Evolutionary conservation across 2,329 filamentous ascomycete species (phyloP).

Genomic region (Scorias spongiosa): DNA sequence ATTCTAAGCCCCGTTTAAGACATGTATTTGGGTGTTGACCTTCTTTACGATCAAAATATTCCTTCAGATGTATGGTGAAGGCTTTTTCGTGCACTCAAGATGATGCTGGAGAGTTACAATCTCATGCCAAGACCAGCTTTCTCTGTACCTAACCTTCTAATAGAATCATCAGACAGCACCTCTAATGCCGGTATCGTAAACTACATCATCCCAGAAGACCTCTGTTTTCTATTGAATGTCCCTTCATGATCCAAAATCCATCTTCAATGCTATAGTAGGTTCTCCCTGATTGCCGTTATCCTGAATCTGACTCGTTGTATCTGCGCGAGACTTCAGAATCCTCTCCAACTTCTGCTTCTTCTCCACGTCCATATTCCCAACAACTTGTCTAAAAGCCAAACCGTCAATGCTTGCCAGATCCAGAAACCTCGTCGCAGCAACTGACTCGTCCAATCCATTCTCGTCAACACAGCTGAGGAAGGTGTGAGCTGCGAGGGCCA

Average conservation of each 20-base stretch:
- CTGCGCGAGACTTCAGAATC: constrained; percentile 36
- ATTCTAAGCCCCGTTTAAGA: too few relatives aligned
- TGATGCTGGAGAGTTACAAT: too few relatives aligned
- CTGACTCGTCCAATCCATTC: constrained; percentile 32
- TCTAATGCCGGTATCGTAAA: too few relatives aligned
- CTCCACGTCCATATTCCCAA: constrained; percentile 52
- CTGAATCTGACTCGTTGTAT: constrained; percentile 28
- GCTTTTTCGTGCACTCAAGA: too few relatives aligned
- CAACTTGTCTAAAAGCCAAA: constrained; percentile 55
- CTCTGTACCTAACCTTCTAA: too few relatives aligned
- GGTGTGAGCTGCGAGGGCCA: constrained; percentile 62
- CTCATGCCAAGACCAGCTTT: too few relatives aligned
- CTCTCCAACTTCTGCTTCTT: constrained; percentile 61
- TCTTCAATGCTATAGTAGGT: constrained; percentile 85
- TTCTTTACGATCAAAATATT: too few relatives aligned
- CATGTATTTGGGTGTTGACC: too few relatives aligned
- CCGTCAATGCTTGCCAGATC: constrained; percentile 70
- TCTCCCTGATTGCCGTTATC: constrained; percentile 31
- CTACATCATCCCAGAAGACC: neutral
- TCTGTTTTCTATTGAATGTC: neutral
- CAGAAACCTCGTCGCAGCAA: constrained; percentile 62
- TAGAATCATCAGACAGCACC: too few relatives aligned
- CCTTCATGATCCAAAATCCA: constrained; percentile 49
- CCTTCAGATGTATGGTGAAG: too few relatives aligned
- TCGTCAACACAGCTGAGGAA: constrained; percentile 60